A percentile compares a stretch with the other conserved stretches of the same genome.
These are phyloP conservation scores for Thermochaetoides thermophila DNA, from an alignment of 495 filamentous ascomycete species.

Conservation along the genomic window DNA sequence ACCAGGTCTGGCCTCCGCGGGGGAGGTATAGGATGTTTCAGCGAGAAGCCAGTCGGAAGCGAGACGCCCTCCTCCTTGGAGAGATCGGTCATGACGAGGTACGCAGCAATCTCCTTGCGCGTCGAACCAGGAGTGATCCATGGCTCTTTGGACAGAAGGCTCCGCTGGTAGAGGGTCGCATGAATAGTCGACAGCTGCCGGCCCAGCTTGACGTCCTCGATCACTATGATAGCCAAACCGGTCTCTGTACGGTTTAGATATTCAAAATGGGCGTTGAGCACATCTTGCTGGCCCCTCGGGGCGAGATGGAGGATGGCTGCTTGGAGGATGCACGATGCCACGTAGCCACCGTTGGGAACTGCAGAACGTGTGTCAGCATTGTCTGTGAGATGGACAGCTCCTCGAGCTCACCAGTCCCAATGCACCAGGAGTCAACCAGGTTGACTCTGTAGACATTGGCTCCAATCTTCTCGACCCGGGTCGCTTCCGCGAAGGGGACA, in stretches of 20 bases:
- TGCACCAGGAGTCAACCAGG: slow-evolving; percentile 49
- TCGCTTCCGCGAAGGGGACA: slow-evolving; percentile 18
- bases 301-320: slow-evolving; percentile 47
- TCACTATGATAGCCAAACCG: slow-evolving; percentile 46
- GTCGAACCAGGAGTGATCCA: slow-evolving; percentile 16
- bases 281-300: slow-evolving; percentile 44
- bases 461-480: slow-evolving; percentile 36
- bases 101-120: slow-evolving; percentile 32
- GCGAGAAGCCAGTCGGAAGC: slow-evolving; percentile 34
- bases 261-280: slow-evolving; percentile 52
- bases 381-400: background rate
- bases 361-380: background rate
- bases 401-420: slow-evolving; percentile 43
- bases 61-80: slow-evolving; percentile 42
- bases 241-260: slow-evolving; percentile 55
- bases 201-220: slow-evolving; percentile 63
- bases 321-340: slow-evolving; percentile 45
- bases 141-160: slow-evolving; percentile 14
- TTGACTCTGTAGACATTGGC: slow-evolving; percentile 46
- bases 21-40: slow-evolving; percentile 22
- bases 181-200: slow-evolving; percentile 55
- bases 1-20: slow-evolving; percentile 24
- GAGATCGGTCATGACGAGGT: slow-evolving; percentile 53
- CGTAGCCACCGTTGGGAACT: slow-evolving; percentile 80
- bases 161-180: slow-evolving; percentile 39